Percentiles rank a stretch among this genome's conserved stretches.
Conservation (phyloP, 2,329 filamentous ascomycete species). For the Neofusicoccum parvum region DNA sequence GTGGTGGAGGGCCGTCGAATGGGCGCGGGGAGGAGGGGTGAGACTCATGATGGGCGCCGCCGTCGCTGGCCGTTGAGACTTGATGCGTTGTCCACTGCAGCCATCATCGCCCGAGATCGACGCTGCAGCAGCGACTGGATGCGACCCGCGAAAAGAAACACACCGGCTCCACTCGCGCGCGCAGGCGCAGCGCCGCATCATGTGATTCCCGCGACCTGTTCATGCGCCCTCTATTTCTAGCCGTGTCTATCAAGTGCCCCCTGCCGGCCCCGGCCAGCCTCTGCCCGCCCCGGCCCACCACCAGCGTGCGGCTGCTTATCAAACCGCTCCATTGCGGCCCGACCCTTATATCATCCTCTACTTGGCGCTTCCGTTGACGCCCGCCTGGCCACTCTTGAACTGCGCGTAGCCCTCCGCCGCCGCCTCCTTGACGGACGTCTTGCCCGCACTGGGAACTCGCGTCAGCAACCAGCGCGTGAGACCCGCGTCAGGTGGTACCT, state of each 20-base stretch:
- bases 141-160: not conserved
- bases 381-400: constrained; percentile 50
- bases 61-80: not conserved
- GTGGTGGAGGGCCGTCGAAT: not conserved
- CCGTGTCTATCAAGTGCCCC: not conserved
- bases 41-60: not conserved
- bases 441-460: constrained; percentile 57
- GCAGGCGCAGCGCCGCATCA: constrained; percentile 13
- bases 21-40: constrained; percentile 1
- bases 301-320: constrained; percentile 13
- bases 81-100: constrained; percentile 18
- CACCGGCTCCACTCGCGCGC: not conserved
- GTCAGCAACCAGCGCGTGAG: not conserved
- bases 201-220: constrained; percentile 7
- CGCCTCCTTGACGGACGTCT: constrained; percentile 69
- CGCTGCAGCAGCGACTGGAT: not conserved
- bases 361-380: constrained; percentile 15
- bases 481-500: constrained; percentile 25
- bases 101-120: constrained; percentile 14
- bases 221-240: constrained; percentile 17
- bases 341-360: not conserved
- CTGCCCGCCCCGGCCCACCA: not conserved
- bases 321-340: constrained; percentile 4
- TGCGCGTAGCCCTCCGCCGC: constrained; percentile 56
- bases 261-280: not conserved